These are phyloP conservation scores for Scedosporium boydii DNA, from an alignment of 2,329 filamentous ascomycete species.

Conservation along the genomic window DNA sequence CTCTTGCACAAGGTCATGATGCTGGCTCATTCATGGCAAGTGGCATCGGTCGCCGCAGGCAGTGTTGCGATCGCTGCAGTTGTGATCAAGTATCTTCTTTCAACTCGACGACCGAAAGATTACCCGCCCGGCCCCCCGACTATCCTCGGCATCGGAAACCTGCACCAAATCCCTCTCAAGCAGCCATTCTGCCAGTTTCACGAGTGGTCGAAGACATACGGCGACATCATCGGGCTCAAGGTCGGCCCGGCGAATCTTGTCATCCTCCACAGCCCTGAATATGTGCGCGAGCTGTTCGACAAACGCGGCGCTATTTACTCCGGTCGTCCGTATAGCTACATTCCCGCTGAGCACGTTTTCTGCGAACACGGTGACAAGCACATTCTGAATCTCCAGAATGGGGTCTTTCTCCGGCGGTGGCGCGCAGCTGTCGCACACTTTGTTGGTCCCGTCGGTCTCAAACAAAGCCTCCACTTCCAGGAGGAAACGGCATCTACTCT, in stretches of 20 bases:
- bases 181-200: constrained; percentile 18
- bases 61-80: background rate
- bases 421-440: constrained; percentile 12
- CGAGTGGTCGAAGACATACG: constrained; percentile 23
- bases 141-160: constrained; percentile 16
- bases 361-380: constrained; percentile 8
- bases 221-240: constrained; percentile 22
- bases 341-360: constrained; percentile 19
- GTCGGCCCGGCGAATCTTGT: constrained; percentile 21
- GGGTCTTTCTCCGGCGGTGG: constrained; percentile 13
- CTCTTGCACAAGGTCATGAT: background rate
- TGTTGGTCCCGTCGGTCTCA: constrained; percentile 14
- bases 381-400: constrained; percentile 15
- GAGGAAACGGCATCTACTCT: constrained; percentile 14
- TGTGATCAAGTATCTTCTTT: background rate
- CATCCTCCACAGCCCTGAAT: constrained; percentile 20
- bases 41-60: background rate
- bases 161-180: constrained; percentile 15
- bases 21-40: background rate
- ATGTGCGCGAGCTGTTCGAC: constrained; percentile 26
- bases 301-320: constrained; percentile 26
- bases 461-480: constrained; percentile 10
- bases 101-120: constrained; percentile 10
- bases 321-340: constrained; percentile 21
- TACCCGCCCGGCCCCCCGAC: constrained; percentile 16